Base-by-base conservation (phyloP, 2,329 filamentous ascomycete genomes). In the Graphium sp. region DNA sequence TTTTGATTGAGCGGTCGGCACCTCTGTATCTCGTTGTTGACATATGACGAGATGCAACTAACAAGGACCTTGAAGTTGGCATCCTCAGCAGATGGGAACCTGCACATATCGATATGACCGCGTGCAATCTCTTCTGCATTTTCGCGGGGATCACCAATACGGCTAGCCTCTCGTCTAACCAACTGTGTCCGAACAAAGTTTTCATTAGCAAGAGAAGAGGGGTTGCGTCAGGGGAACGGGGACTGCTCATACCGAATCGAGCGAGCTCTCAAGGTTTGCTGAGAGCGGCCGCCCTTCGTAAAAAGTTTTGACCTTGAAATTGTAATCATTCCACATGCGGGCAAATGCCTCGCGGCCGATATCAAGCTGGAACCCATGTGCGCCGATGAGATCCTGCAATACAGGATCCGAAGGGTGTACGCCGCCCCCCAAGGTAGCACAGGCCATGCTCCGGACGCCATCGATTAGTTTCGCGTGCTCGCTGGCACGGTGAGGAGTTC, bases 61-160 rank as follows among this genome's bases (percentile, higher is more conserved):
- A 35, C 34, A 4, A 50, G 22, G 3, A 40, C 39, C n/a, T 38
- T 37, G 29, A 48, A 52, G 5, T 37, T 37, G 2, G 23, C 26
- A 22, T 49, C 43, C 3, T 44, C 37, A 2, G 34, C 34, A 0
- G 43, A 47, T 2, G 20, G 39, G 29, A 56, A 58, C 31, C 48
- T 52, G 40, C 52, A 55, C 39, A 59, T 50, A 17, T 49, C 44
- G 1, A 49, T 45, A 33, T 58, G 55, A 5, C 48, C 47, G 5
- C 53, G 50, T 14, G 50, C 44, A 13, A 59, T 38, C 1, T 41
- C 41, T 32, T 49, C 46, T 5, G 42, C 41, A 3, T 34, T 33
- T 26, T 52, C 49, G 5, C 43, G 35, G 2, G 42, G 37, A 13
- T 47, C 43, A 1, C 43, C 48, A n/a, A 51, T 30, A 17, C 38